phyloP scores from a whole-genome alignment of 768 basidiomycete genomes.

The Russula vinacea region DNA sequence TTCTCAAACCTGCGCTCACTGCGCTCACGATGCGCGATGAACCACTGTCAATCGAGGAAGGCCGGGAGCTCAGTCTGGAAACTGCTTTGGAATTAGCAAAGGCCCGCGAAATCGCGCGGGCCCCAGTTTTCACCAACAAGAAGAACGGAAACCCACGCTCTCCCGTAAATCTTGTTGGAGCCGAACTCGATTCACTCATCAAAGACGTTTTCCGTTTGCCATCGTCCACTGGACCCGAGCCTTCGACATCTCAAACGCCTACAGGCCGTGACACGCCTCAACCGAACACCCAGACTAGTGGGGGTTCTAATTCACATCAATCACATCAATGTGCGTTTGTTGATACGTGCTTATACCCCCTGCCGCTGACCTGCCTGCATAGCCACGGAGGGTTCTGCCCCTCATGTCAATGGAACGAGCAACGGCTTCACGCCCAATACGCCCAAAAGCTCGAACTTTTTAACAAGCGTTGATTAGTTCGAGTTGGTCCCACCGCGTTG shows the following conservation, averaged over 20 bases:
- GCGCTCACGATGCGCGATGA: slow-evolving; percentile 50
- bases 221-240: not conserved
- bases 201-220: slow-evolving; percentile 20
- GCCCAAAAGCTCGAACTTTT: too few species aligned
- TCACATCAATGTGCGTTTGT: slow-evolving; percentile 22
- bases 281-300: not conserved
- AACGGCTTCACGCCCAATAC: not conserved
- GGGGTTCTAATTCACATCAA: slow-evolving; percentile 3
- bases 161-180: slow-evolving; percentile 10
- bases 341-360: not conserved
- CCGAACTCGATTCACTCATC: slow-evolving; percentile 16
- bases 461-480: not conserved
- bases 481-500: not conserved
- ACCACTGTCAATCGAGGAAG: slow-evolving; percentile 54
- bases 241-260: slow-evolving; percentile 1
- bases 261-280: slow-evolving; percentile 16
- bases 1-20: slow-evolving; percentile 54
- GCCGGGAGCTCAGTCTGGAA: slow-evolving; percentile 51
- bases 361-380: slow-evolving; percentile 8
- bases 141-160: slow-evolving; percentile 11
- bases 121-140: not conserved
- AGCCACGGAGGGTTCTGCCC: slow-evolving; percentile 3
- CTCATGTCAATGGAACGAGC: not conserved
- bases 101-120: slow-evolving; percentile 46
- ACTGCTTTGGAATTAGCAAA: slow-evolving; percentile 50